Base-by-base conservation (phyloP, 331 rosid genomes). In the Spiraea crenata region DNA sequence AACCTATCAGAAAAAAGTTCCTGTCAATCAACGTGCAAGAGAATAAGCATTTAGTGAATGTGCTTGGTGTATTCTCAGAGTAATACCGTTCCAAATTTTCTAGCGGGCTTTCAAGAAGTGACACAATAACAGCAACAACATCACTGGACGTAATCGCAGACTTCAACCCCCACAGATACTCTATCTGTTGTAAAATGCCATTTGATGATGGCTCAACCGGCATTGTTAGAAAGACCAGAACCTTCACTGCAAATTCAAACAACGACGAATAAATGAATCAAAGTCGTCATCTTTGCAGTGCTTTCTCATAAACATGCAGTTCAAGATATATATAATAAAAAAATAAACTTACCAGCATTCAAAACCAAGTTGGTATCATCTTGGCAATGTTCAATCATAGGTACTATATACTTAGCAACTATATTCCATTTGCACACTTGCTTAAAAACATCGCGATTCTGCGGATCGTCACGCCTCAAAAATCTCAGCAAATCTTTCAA, bases 381-480 rank as follows among this genome's bases (percentile, higher is more conserved):
- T 39, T 89, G 92, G 63, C 84, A 86, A 64, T 79, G 58, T 71
- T 89, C 92, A 15, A 93, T 89, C 56, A 81, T 84, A 6, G 99
- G 97, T 48, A 93, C 85, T 87, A 93, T 67, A 70, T 93, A 82
- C 72, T 91, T 83, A 6, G 86, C 74, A 51, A 93, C 83, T 9
- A 78, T 84, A 71, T 79, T 89, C 99, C 99, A 93, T 83, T 81
- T 91, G 77, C 97, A 90, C 4, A 93, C 95, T 79, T 91, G 95
- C 70, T 89, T 93, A 76, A 91, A 91, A 60, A 90, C 99, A 31
- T 85, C 91, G 2, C 96, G 92, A 5, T 85, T 76, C 69, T 87
- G 91, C 12, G 90, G 97, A 48, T 93, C 97, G 37, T 93, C 99
- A 3, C 99, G 96, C 73, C 99, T 80, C 87, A 93, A 75, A 80